Base-by-base conservation (phyloP, 1,284 basidiomycete genomes). In the Vanrija pseudolonga region DNA sequence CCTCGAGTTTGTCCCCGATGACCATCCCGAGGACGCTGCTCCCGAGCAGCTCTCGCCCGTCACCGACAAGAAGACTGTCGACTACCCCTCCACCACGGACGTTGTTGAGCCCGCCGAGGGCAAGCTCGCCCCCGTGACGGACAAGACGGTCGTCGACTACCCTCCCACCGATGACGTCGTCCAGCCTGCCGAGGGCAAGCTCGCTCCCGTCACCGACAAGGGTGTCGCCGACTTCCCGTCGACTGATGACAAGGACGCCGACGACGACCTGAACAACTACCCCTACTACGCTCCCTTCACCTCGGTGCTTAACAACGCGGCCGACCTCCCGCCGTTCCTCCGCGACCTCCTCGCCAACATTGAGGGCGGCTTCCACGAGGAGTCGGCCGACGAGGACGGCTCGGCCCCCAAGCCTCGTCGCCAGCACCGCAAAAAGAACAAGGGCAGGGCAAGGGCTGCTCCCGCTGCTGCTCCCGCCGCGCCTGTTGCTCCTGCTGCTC, bases 401-500 rank as follows among this genome's bases (percentile, higher is more conserved):
- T 20, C 39, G 5, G 46, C 46, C 1, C 15, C 22, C 6, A 23
- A 39, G 39, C 28, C 9, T 23, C 49, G 24, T 17, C 41, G 28
- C 14, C 41, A 43, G 41, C 36, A 18, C 11, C 32, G 32, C 32
- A 32, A 32, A 12, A 32, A 32, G 32, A 32, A 12, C 32, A 32
- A 32, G 32, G 28, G 42, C 47, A 23, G 41, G 42, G 38, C 42
- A 11, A 36, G 37, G 40, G 22, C 19, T 84, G 26, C 24, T 24
- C 42, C 65, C 87, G 90, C 72, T 93, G 93, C 78, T 92, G 89
- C 71, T 89, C 88, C 61, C 81, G 32, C 32, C 14, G 82, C 37
- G 94, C 89, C 20, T 89, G 80, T 76, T 91, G 94, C 50, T 90
- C 81, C 87, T 90, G 92, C 82, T 91, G 93, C 78, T 92, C 91